phyloP scores from a whole-genome alignment of 768 basidiomycete genomes.

The Hygrophorus pudorinus region DNA sequence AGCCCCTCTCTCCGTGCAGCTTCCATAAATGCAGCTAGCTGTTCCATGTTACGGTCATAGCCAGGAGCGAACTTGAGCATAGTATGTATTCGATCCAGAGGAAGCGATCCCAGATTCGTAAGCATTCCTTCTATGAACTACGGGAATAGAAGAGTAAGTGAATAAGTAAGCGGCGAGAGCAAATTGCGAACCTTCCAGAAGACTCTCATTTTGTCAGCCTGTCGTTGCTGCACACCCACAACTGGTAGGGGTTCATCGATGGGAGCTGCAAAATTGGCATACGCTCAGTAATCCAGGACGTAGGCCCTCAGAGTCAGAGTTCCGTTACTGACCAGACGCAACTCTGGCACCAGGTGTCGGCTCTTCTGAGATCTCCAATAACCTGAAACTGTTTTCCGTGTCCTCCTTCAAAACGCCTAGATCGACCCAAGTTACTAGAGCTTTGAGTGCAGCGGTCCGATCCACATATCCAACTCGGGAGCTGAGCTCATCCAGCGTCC shows the following conservation, averaged over 20 bases:
- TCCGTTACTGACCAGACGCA: constrained; percentile 12
- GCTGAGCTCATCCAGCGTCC: constrained; percentile 64
- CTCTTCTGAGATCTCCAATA: constrained; percentile 57
- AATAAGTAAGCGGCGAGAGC: background rate
- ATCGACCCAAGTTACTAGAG: constrained; percentile 76
- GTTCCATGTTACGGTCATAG: constrained; percentile 73
- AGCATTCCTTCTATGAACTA: constrained; percentile 91
- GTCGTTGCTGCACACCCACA: constrained; percentile 56
- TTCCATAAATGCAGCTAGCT: constrained; percentile 73
- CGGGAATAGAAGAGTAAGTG: background rate
- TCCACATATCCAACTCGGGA: constrained; percentile 56
- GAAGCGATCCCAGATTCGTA: constrained; percentile 69
- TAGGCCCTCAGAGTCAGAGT: background rate
- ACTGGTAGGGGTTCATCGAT: constrained; percentile 37
- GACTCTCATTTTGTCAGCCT: constrained; percentile 77
- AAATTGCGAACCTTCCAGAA: constrained; percentile 67
- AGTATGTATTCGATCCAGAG: constrained; percentile 75
- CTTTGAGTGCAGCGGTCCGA: constrained; percentile 54
- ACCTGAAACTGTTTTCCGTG: constrained; percentile 43
- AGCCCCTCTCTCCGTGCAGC: constrained; percentile 70
- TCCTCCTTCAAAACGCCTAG: constrained; percentile 72
- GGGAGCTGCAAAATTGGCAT: constrained; percentile 11
- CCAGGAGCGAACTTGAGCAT: constrained; percentile 81
- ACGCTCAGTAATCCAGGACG: background rate
- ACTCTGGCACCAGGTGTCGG: constrained; percentile 17